These are phyloP conservation scores for Penicillium brasilianum DNA, from an alignment of 2,329 filamentous ascomycete species.

Conservation along the genomic window DNA sequence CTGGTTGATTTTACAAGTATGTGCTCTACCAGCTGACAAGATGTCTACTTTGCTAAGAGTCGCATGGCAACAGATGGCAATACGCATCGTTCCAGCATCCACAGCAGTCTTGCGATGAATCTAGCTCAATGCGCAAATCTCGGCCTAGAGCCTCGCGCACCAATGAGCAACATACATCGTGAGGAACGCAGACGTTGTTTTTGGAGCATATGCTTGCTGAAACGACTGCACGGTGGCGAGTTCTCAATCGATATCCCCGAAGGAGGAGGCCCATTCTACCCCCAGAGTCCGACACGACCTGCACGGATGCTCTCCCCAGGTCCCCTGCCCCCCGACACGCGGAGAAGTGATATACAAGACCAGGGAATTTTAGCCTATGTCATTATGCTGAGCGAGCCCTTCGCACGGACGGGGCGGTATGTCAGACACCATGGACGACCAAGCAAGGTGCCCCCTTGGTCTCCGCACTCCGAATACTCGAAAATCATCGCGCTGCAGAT, in stretches of 20 bases:
- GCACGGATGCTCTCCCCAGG: slow-evolving; percentile 31
- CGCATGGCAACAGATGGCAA: slow-evolving; percentile 49
- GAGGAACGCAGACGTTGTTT: slow-evolving; percentile 48
- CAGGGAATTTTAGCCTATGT: slow-evolving; percentile 55
- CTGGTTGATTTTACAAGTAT: slow-evolving; percentile 50
- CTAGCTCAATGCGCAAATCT: slow-evolving; percentile 53
- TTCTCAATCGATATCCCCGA: slow-evolving; percentile 48
- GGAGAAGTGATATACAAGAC: slow-evolving; percentile 39
- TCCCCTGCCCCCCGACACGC: slow-evolving; percentile 24
- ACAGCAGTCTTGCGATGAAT: slow-evolving; percentile 53
- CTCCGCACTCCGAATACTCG: slow-evolving; percentile 58
- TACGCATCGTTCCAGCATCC: slow-evolving; percentile 50
- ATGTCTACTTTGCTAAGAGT: neutral
- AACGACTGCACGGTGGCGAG: slow-evolving; percentile 51
- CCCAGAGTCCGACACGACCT: slow-evolving; percentile 43
- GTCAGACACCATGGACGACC: slow-evolving; percentile 53
- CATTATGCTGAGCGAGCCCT: slow-evolving; percentile 54
- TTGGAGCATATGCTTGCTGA: slow-evolving; percentile 51
- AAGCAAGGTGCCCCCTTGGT: slow-evolving; percentile 54
- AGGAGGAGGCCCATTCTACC: slow-evolving; percentile 45
- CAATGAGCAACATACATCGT: slow-evolving; percentile 26
- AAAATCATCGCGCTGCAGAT: slow-evolving; percentile 57
- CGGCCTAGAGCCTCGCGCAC: slow-evolving; percentile 40
- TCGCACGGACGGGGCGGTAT: slow-evolving; percentile 55
- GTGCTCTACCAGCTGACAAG: neutral